Conservation (phyloP, 768 basidiomycete species). For the Tylopilus rubrobrunneus region DNA sequence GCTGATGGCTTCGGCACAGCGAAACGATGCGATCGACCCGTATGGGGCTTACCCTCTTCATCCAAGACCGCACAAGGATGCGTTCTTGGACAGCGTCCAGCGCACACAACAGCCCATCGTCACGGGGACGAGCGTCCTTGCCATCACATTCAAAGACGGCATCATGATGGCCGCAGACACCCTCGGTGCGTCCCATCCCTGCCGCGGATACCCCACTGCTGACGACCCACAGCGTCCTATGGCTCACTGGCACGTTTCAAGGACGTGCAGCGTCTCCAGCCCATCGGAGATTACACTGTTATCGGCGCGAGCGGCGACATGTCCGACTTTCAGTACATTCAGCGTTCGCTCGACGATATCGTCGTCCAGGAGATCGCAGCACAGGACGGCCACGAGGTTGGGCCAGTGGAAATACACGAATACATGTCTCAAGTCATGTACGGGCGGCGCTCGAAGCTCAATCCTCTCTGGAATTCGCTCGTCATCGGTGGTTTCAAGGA, state of each 20-base stretch:
- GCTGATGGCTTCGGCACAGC: slow-evolving; percentile 34
- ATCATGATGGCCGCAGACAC: slow-evolving; percentile 99
- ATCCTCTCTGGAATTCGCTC: slow-evolving; percentile 94
- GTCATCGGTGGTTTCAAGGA: slow-evolving; percentile 91
- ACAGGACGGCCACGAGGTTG: slow-evolving; percentile 79
- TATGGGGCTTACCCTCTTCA: slow-evolving; percentile 77
- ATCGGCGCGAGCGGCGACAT: slow-evolving; percentile 95
- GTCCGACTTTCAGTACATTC: slow-evolving; percentile 95
- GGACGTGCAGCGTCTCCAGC: slow-evolving; percentile 83
- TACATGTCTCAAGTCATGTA: slow-evolving; percentile 92
- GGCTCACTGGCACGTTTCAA: slow-evolving; percentile 97
- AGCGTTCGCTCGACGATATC: slow-evolving; percentile 72
- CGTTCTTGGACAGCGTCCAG: slow-evolving; percentile 64
- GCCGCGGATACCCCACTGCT: background rate
- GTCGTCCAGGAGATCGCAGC: slow-evolving; percentile 75
- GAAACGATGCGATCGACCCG: slow-evolving; percentile 71
- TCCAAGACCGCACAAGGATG: slow-evolving; percentile 55
- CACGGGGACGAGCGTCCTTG: slow-evolving; percentile 95
- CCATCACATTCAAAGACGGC: slow-evolving; percentile 91
- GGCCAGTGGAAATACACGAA: slow-evolving; percentile 88
- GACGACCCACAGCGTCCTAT: slow-evolving; percentile 69
- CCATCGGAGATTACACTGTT: slow-evolving; percentile 79
- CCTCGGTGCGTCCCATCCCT: slow-evolving; percentile 57
- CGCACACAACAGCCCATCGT: slow-evolving; percentile 92
- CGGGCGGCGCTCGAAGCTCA: slow-evolving; percentile 75